phyloP scores from a whole-genome alignment of 345 rosid genomes.

The Syzygium aqueum region DNA sequence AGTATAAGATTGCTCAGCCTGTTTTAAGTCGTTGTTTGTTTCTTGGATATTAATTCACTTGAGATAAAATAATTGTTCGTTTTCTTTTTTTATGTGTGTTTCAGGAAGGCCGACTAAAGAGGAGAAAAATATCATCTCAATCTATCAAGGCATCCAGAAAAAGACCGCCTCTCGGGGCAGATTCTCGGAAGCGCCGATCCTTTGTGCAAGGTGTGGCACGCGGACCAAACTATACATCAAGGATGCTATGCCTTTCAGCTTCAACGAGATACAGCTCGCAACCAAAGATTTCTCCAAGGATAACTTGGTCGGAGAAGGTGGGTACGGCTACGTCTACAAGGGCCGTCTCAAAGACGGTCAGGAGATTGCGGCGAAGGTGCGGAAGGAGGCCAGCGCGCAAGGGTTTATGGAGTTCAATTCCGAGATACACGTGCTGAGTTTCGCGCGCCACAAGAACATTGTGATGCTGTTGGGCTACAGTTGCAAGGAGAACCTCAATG shows the following conservation, averaged over 20 bases:
- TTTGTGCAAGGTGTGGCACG: slow-evolving; percentile 44
- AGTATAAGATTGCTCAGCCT: background rate
- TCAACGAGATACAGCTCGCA: slow-evolving; percentile 42
- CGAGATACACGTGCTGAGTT: slow-evolving; percentile 40
- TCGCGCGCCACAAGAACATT: slow-evolving; percentile 66
- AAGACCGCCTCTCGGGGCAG: slow-evolving; percentile 4
- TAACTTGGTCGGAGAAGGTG: slow-evolving; percentile 53
- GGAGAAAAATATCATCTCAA: slow-evolving; percentile 1
- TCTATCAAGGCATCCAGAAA: slow-evolving; percentile 4
- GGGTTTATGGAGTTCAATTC: slow-evolving; percentile 46
- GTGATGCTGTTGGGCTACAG: slow-evolving; percentile 59
- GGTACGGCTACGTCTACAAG: slow-evolving; percentile 49
- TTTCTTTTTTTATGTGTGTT: background rate
- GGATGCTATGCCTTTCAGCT: slow-evolving; percentile 34
- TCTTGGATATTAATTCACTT: background rate
- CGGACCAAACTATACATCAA: slow-evolving; percentile 33
- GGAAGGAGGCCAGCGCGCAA: slow-evolving; percentile 48
- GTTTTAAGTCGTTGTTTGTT: background rate
- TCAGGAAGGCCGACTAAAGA: slow-evolving; percentile 5
- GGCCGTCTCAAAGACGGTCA: slow-evolving; percentile 48
- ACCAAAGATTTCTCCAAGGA: slow-evolving; percentile 35
- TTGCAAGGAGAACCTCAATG: slow-evolving; percentile 55
- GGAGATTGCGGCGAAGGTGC: slow-evolving; percentile 48
- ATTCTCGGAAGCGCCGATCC: slow-evolving; percentile 32
- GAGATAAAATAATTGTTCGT: background rate